Conservation (phyloP, 2,329 filamentous ascomycete genomes). For the Thielaviopsis ethacetica region DNA sequence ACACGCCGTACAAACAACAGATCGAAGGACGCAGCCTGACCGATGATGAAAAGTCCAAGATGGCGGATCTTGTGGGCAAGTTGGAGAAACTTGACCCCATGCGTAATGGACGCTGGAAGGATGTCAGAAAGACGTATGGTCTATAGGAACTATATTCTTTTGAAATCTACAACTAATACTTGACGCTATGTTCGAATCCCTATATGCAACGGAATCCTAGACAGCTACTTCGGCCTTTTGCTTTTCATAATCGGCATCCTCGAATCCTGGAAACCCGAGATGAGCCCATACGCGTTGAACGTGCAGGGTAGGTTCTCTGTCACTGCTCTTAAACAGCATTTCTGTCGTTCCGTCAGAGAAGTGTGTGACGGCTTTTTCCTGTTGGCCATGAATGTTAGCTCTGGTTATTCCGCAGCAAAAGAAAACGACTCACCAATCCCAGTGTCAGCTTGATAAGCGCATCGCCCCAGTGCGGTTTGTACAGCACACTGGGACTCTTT, state of each 20-base stretch:
- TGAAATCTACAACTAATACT: background rate
- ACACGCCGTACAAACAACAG: constrained; percentile 42
- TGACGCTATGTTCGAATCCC: background rate
- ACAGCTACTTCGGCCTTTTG: background rate
- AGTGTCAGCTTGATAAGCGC: constrained; percentile 37
- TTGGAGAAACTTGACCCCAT: constrained; percentile 58
- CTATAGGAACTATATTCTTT: constrained; percentile 7
- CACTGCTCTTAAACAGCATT: constrained; percentile 24
- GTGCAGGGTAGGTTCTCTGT: constrained; percentile 29
- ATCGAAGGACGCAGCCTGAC: constrained; percentile 29
- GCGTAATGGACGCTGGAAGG: constrained; percentile 58
- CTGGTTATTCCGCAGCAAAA: background rate
- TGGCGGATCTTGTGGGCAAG: constrained; percentile 20
- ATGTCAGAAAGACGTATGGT: constrained; percentile 36
- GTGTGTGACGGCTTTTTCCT: constrained; percentile 30
- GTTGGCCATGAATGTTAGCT: background rate
- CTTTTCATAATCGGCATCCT: constrained; percentile 17
- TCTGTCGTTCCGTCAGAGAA: constrained; percentile 27
- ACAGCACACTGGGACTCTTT: constrained; percentile 22
- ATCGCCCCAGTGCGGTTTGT: constrained; percentile 29
- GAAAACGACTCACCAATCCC: constrained; percentile 26
- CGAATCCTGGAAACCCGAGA: constrained; percentile 29
- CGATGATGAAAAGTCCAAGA: constrained; percentile 20
- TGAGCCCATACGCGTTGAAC: constrained; percentile 25
- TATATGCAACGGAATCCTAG: background rate